Conservation (phyloP, 306 rosid species). For the Quercus robur region DNA sequence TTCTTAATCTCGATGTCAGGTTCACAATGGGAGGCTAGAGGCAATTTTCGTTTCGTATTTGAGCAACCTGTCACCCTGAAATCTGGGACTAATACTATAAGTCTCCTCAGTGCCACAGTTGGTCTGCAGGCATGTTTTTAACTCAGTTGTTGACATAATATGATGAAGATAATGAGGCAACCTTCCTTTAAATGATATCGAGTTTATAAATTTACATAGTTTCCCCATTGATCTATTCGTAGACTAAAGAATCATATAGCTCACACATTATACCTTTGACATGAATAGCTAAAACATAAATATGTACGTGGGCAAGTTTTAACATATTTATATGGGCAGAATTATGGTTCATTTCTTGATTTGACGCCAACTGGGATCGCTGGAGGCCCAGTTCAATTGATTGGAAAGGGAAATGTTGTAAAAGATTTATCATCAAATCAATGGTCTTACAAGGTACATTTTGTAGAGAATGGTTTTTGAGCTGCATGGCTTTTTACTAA, state of each 20-base stretch:
- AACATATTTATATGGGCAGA: slow-evolving; percentile 6
- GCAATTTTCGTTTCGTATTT: slow-evolving; percentile 18
- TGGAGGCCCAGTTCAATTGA: slow-evolving; percentile 32
- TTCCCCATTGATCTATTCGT: too few species aligned
- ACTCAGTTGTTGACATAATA: background rate
- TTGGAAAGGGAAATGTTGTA: slow-evolving; percentile 35
- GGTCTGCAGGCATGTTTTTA: slow-evolving; percentile 33
- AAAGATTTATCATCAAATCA: slow-evolving; percentile 42
- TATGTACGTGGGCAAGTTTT: too few species aligned
- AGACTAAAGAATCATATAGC: too few species aligned
- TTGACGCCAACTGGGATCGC: slow-evolving; percentile 30
- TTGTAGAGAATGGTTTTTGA: too few species aligned
- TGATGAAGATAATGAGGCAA: too few species aligned
- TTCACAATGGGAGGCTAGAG: slow-evolving; percentile 39
- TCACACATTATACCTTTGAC: too few species aligned
- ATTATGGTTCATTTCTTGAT: slow-evolving; percentile 41
- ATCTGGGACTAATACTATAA: slow-evolving; percentile 35
- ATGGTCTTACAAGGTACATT: slow-evolving; percentile 35
- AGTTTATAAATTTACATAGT: too few species aligned
- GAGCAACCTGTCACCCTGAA: slow-evolving; percentile 35
- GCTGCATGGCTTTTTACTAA: too few species aligned
- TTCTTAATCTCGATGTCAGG: slow-evolving; percentile 19
- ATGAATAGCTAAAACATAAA: too few species aligned
- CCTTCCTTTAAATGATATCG: too few species aligned
- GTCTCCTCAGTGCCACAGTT: slow-evolving; percentile 47